Base-by-base conservation (phyloP, 352 stramenopile species). In the Pythium phragmitis region DNA sequence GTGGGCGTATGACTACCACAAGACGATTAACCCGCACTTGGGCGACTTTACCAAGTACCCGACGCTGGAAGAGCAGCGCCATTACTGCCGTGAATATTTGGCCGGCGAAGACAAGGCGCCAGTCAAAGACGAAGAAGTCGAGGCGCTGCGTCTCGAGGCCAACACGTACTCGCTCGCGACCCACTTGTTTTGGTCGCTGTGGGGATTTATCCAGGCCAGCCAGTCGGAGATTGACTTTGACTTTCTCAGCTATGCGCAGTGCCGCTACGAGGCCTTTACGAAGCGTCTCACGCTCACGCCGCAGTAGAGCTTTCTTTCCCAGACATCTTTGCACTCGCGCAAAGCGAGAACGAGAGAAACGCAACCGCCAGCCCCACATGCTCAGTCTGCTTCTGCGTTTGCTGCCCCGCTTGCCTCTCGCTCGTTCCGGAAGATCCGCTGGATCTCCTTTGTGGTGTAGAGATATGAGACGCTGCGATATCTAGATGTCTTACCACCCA, bases 141-240 rank as follows among this genome's bases (percentile, higher is more conserved):
- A 96, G 30, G 57, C 48, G 26, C 75, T 96, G 56, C 64, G 82
- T 7, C 46, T 68, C 8, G 86, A 95, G 53, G 87, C 81, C 61
- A 95, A 96, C 69, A 77, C 75, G 53, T 98, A 95, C 73, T 82
- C 88, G 37, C 67, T 96, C 51, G 82, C 85, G 28, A 87, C 87
- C 47, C 89, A 98, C 66, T 49, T 97, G 17, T 97, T 96, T 61
- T 98, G 93, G 92, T 75, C 75, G 11, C 59, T 96, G 16, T 98
- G 92, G 93, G 87, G 88, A 11, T 87, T 94, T 70, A 92, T 98
- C 51, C 93, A 98, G 70, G 86, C 85, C 12, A 59, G 65, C 28
- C 85, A 97, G 68, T 98, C 92, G 5, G 73, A 77, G 58, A 97
- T 98, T 41, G 87, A 97, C 60, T 98, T 98, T 72, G 90, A 98